A percentile compares a stretch with the other conserved stretches of the same genome.
Evolutionary conservation across 805 yeast genomes (phyloP).

Genomic region (Saturnispora ahearnii): DNA sequence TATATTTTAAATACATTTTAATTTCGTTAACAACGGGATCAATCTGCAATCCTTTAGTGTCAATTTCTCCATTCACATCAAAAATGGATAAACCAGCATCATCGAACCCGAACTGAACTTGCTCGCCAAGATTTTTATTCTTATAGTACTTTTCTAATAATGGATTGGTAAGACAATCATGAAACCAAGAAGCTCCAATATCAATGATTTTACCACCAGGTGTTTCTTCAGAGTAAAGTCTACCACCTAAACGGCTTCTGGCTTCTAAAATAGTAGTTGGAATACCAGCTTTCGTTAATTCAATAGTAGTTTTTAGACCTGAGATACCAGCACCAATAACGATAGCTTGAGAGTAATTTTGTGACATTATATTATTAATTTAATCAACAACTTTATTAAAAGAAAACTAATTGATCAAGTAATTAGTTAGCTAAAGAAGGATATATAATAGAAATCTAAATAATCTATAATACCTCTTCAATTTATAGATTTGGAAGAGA

Average conservation of each 20-base stretch:
- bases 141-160: slow-evolving; percentile 41
- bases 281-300: slow-evolving; percentile 28
- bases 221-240: slow-evolving; percentile 39
- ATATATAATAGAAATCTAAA: too few species aligned
- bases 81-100: slow-evolving; percentile 20
- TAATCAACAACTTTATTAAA: too few species aligned
- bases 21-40: slow-evolving; percentile 27
- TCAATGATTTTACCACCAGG: slow-evolving; percentile 38
- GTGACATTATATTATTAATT: slow-evolving; percentile 30
- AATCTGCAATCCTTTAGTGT: slow-evolving; percentile 45
- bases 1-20: slow-evolving; percentile 16
- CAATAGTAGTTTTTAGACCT: slow-evolving; percentile 42
- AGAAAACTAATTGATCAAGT: too few species aligned
- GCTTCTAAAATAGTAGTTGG: slow-evolving; percentile 41
- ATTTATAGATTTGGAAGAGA: too few species aligned
- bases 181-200: slow-evolving; percentile 89
- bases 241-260: slow-evolving; percentile 57
- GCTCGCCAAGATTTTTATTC: slow-evolving; percentile 12
- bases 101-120: slow-evolving; percentile 26
- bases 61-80: slow-evolving; percentile 20
- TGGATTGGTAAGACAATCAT: slow-evolving; percentile 62
- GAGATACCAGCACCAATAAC: slow-evolving; percentile 50
- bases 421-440: too few species aligned
- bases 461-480: too few species aligned
- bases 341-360: slow-evolving; percentile 24